Evolutionary conservation across 192 early-diverging fungal genomes (phyloP).

Genomic region (Funneliformis geosporum): DNA sequence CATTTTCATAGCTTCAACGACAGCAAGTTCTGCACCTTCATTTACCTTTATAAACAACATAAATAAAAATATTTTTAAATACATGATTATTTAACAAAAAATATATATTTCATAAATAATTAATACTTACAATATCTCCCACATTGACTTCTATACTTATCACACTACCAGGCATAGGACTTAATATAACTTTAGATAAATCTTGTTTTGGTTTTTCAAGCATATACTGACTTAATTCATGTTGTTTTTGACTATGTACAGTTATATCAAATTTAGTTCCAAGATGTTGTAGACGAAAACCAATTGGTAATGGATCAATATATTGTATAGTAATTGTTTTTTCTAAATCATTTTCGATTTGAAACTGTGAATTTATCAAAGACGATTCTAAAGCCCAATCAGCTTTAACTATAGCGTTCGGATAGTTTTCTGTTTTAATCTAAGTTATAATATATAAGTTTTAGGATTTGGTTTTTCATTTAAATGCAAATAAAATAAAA

Average conservation of each 20-base stretch:
- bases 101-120: background rate
- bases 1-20: constrained; percentile 99
- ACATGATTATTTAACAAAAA: background rate
- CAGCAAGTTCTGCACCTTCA: constrained; percentile 80
- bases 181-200: constrained; percentile 68
- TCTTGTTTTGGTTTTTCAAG: constrained; percentile 74
- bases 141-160: constrained; percentile 78
- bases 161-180: constrained; percentile 93
- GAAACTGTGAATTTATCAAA: constrained; percentile 56
- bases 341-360: constrained; percentile 40
- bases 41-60: constrained; percentile 49
- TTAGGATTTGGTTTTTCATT: background rate
- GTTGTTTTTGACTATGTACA: constrained; percentile 62
- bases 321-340: constrained; percentile 67
- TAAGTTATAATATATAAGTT: constrained; percentile 27
- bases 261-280: constrained; percentile 84
- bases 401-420: constrained; percentile 44
- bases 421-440: constrained; percentile 39
- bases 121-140: constrained; percentile 62
- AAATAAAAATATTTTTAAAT: background rate
- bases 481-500: background rate
- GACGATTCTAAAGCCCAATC: constrained; percentile 79
- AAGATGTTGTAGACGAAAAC: constrained; percentile 78
- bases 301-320: constrained; percentile 69
- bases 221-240: constrained; percentile 69